Base-by-base conservation (phyloP, 2,329 filamentous ascomycete genomes). In the Phyllosticta citrichinensis region DNA sequence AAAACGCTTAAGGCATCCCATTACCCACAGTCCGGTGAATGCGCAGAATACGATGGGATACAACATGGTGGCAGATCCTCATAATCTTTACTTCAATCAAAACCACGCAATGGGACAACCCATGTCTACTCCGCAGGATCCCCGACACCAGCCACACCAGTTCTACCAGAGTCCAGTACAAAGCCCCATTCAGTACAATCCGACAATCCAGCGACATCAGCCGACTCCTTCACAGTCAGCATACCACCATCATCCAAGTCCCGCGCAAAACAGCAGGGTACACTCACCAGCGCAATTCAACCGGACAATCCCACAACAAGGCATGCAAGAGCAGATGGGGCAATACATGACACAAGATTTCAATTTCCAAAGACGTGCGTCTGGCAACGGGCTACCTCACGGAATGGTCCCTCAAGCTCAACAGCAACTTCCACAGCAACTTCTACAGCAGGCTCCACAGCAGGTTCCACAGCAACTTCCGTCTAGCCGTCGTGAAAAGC, bases 401-500 rank as follows among this genome's bases (percentile, higher is more conserved):
- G 17, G 20, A 51, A 20, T 51, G 20, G 17, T 5, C 20, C 20
- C 19, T 24, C 50, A 20, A 52, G 50, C 22, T 9, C 50, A 20
- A 9, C 50, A 20, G 5, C 51, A 19, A 52, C n/a, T n/a, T 22
- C 22, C 2, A 22, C 22, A 22, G 22, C 50, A 20, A 52, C 10
- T 12, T 9, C 50, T 6, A 9, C 50, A 20, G 5, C 51, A 19
- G 19, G 51, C 22, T 11, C 51, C 51, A 14, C 51, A 52, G 19
- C 51, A 20, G 10, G 1, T 14, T n/a, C 47, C 14, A 20, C 51
- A 52, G 19, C 51, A 52, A 52, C 4, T 17, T 5, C 11, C 4
- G 35, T 5, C 51, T 17, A 52, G 17, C 51, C n/a, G 17, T 40
- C 25, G 33, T 12, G 33, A 27, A 17, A 53, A 59, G 33, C 73